Conservation (phyloP, 1,139 yeast genomes). For the Kodamaea derodonti region DNA sequence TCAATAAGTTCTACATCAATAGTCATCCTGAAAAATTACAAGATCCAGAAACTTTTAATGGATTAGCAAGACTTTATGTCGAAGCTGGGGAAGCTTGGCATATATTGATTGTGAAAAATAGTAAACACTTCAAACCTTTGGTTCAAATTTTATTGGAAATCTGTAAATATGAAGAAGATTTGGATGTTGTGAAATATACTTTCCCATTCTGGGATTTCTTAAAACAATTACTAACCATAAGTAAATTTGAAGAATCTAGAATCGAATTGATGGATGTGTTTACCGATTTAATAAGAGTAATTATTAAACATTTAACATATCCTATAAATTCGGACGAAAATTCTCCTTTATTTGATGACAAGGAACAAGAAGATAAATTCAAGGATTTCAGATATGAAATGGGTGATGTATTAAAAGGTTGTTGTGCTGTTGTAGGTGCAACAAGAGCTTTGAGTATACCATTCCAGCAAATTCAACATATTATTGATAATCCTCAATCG, state of each 20-base stretch:
- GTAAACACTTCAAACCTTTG: constrained; percentile 66
- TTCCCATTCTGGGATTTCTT: constrained; percentile 89
- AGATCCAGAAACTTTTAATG: constrained; percentile 70
- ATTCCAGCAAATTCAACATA: constrained; percentile 46
- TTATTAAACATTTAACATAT: constrained; percentile 71
- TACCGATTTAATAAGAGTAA: constrained; percentile 58
- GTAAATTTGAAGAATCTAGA: constrained; percentile 60
- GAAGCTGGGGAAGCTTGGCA: constrained; percentile 98
- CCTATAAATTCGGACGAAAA: constrained; percentile 51
- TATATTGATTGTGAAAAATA: constrained; percentile 72
- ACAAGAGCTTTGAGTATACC: constrained; percentile 63
- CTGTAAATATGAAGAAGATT: constrained; percentile 64
- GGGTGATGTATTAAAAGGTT: constrained; percentile 95
- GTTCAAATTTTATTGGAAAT: constrained; percentile 71
- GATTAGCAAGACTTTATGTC: constrained; percentile 73
- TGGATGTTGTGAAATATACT: constrained; percentile 86
- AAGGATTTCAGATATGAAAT: constrained; percentile 91
- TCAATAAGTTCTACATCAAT: constrained; percentile 47
- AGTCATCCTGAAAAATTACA: constrained; percentile 36
- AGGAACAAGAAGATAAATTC: constrained; percentile 88
- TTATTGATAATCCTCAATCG: constrained; percentile 30
- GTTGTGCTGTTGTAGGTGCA: constrained; percentile 87
- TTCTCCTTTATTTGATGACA: constrained; percentile 47
- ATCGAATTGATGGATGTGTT: constrained; percentile 58
- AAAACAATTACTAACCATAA: constrained; percentile 65